A percentile compares a stretch with the other conserved stretches of the same genome.
phyloP scores from a whole-genome alignment of 2,329 filamentous ascomycete genomes.

The Dothideomycetidae sp. region DNA sequence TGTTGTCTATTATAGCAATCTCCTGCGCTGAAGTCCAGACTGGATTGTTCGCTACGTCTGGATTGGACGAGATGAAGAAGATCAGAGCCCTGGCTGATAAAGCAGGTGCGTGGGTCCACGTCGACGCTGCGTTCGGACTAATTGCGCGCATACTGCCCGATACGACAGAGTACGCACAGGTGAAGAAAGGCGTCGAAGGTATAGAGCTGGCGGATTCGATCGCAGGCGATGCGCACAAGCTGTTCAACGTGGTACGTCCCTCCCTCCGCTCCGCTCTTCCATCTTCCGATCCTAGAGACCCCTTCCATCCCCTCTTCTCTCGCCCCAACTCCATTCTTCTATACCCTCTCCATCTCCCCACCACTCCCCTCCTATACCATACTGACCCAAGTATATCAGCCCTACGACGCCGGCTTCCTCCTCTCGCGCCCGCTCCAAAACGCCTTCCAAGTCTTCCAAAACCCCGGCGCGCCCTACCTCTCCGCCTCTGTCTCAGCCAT shows the following conservation, averaged over 20 bases:
- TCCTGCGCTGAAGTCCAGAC: slow-evolving; percentile 87
- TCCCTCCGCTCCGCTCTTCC: neutral
- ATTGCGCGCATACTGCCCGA: slow-evolving; percentile 54
- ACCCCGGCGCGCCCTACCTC: slow-evolving; percentile 77
- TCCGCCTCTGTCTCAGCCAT: slow-evolving; percentile 35
- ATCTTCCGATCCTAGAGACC: neutral
- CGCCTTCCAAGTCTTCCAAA: slow-evolving; percentile 55
- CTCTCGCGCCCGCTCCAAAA: slow-evolving; percentile 51
- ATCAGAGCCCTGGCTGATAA: slow-evolving; percentile 57
- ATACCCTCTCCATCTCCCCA: neutral
- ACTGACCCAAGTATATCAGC: slow-evolving; percentile 30
- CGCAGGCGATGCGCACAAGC: slow-evolving; percentile 72
- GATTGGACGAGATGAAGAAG: slow-evolving; percentile 41
- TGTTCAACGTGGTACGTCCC: slow-evolving; percentile 65
- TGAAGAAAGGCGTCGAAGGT: slow-evolving; percentile 41
- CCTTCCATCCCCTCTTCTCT: neutral
- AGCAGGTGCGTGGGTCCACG: slow-evolving; percentile 73
- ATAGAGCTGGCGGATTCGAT: slow-evolving; percentile 79
- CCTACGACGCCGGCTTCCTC: slow-evolving; percentile 88
- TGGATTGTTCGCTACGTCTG: slow-evolving; percentile 57
- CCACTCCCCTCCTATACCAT: neutral
- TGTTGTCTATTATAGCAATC: slow-evolving; percentile 63
- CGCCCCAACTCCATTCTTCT: neutral
- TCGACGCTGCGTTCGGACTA: slow-evolving; percentile 83
- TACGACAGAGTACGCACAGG: slow-evolving; percentile 40